Percentiles rank a stretch among this genome's conserved stretches.
Evolutionary conservation across 148 eudicot genomes (phyloP).

Genomic region (Chenopodium album): DNA sequence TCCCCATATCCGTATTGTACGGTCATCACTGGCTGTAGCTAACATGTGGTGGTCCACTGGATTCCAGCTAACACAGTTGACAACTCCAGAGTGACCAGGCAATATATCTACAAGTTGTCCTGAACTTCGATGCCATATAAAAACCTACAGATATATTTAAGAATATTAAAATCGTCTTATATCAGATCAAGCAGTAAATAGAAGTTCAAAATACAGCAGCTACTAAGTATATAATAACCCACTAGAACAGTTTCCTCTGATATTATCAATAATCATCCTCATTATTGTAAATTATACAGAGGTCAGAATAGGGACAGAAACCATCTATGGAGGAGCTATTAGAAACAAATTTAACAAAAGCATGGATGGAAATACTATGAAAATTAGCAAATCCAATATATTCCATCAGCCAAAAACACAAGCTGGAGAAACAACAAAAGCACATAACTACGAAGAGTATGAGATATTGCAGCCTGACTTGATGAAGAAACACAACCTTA

Average conservation of each 20-base stretch:
- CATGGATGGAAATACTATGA: neutral
- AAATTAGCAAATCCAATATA: neutral
- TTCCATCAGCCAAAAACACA: neutral
- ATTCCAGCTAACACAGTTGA: slow-evolving; percentile 88
- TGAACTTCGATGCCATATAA: slow-evolving; percentile 79
- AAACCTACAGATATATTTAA: slow-evolving; percentile 45
- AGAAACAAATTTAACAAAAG: neutral
- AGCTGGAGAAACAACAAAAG: neutral
- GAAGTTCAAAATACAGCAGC: neutral
- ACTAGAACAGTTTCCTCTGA: neutral
- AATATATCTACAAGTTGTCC: slow-evolving; percentile 61
- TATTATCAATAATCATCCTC: too few species aligned
- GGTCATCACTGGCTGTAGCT: slow-evolving; percentile 92
- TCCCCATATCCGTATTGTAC: slow-evolving; percentile 86
- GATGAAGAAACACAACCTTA: neutral
- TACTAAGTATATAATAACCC: neutral
- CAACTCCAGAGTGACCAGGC: slow-evolving; percentile 79
- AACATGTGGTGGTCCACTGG: slow-evolving; percentile 76
- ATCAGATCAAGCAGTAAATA: neutral
- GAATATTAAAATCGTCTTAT: neutral
- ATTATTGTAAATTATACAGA: too few species aligned
- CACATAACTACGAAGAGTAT: neutral
- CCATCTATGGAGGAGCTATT: neutral
- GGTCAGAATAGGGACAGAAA: too few species aligned
- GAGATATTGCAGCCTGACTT: neutral